These are phyloP conservation scores for Psidium guajava DNA, from an alignment of 345 rosid genomes.

Conservation along the genomic window DNA sequence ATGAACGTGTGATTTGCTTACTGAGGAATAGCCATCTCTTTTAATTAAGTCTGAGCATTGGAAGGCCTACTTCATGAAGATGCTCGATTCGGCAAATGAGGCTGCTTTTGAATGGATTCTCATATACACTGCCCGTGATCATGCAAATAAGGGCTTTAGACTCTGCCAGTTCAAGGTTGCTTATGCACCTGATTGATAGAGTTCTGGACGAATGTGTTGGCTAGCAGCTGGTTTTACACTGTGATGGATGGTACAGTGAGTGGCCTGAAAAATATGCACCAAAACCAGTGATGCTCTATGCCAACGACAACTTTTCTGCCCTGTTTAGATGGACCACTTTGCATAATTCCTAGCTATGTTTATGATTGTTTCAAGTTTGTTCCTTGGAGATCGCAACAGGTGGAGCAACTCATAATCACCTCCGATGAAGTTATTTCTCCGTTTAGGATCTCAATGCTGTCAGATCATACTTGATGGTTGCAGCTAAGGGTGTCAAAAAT, in stretches of 20 bases:
- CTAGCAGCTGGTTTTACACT: background rate
- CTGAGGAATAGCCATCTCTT: background rate
- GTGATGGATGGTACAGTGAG: background rate
- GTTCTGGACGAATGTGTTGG: background rate
- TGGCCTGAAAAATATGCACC: background rate
- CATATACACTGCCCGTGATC: background rate
- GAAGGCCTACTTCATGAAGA: background rate
- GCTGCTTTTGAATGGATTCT: background rate
- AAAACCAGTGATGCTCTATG: background rate
- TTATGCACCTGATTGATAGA: background rate
- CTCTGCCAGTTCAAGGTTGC: background rate
- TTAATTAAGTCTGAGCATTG: background rate
- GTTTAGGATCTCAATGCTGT: background rate
- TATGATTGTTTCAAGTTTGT: background rate
- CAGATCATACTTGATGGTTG: background rate
- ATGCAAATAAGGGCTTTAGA: background rate
- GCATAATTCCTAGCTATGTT: background rate
- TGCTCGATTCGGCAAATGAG: background rate
- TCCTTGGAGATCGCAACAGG: background rate
- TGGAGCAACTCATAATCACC: background rate
- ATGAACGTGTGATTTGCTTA: background rate
- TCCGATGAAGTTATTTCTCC: background rate
- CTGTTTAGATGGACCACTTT: background rate
- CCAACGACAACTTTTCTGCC: background rate
- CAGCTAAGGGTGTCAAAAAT: background rate